phyloP scores from a whole-genome alignment of 1,139 yeast species.

The Scheffersomyces titani region DNA sequence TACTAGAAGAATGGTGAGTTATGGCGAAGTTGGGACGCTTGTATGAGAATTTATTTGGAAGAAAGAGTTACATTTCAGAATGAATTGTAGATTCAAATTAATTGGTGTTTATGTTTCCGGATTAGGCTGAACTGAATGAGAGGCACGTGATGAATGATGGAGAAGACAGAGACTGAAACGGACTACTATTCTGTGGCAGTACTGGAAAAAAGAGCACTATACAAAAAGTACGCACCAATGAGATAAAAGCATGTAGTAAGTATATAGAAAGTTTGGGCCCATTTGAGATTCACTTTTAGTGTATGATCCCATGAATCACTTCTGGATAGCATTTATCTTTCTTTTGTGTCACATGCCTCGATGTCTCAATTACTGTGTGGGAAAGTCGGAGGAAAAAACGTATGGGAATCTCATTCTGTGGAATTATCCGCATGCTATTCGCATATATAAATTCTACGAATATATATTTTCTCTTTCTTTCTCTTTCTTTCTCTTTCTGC shows the following conservation, averaged over 20 bases:
- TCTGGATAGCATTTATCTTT: no score
- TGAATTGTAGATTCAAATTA: neutral
- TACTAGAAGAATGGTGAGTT: neutral
- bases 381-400: neutral
- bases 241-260: no score
- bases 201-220: no score
- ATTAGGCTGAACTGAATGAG: neutral
- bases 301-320: no score
- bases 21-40: neutral
- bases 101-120: neutral
- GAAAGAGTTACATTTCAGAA: neutral
- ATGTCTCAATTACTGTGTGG: no score
- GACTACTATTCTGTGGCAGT: neutral
- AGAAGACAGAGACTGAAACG: neutral
- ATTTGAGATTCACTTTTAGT: no score
- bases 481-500: neutral
- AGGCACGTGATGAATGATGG: neutral
- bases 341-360: neutral
- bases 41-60: neutral
- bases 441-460: neutral
- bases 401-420: neutral
- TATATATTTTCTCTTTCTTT: neutral
- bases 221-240: no score
- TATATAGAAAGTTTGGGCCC: no score
- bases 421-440: neutral